Evolutionary conservation across 495 filamentous ascomycete genomes (phyloP), one percentile per base, ranked within the genome.

Genomic region (Cetradonia linearis): DNA sequence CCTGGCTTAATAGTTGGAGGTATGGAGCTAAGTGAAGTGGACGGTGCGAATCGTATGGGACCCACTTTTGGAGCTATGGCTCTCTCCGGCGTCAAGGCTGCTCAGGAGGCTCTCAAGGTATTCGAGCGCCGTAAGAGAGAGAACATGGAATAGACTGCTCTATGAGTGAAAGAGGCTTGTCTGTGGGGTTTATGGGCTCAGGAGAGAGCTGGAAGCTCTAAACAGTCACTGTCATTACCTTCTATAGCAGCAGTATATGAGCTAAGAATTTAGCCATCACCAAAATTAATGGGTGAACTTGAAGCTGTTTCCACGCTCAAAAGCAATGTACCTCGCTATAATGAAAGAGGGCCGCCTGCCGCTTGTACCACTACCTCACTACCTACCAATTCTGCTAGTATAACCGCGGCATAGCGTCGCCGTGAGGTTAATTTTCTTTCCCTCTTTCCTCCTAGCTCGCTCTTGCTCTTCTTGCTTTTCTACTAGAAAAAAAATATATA

Each of bases 21-120:
- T 28, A 95, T 95, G 90, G 89, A 95, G 74, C 73, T 94, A 68
- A 87, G 84, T 61, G 90, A 95, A 75, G 83, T 94, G 40, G 90
- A 95, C 68, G 89, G 88, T 28, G 87, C 87, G 56, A 92, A 92
- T 73, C 82, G 88, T 58, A 93, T 91, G 88, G 88, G 78, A 16
- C 82, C 83, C 40, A 89, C 85, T 20, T 88, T 89, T 68, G 85
- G 86, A 54, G 87, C 89, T 46, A 94, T 94, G 89, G 87, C 81
- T 18, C 76, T 93, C 44, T 82, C 77, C 62, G 89, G 89, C 67
- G 87, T 93, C 61, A 91, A 91, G 76, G 89, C 89, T 66, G 89
- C 89, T 40, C 87, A 95, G 76, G 88, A 89, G 74, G 84, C 85
- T 20, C 68, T 92, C 61, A 79, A 76, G 64, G 82, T 93, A 49